These are phyloP conservation scores for Ustilaginoidea virens DNA, from an alignment of 2,329 filamentous ascomycete genomes.

Conservation along the genomic window DNA sequence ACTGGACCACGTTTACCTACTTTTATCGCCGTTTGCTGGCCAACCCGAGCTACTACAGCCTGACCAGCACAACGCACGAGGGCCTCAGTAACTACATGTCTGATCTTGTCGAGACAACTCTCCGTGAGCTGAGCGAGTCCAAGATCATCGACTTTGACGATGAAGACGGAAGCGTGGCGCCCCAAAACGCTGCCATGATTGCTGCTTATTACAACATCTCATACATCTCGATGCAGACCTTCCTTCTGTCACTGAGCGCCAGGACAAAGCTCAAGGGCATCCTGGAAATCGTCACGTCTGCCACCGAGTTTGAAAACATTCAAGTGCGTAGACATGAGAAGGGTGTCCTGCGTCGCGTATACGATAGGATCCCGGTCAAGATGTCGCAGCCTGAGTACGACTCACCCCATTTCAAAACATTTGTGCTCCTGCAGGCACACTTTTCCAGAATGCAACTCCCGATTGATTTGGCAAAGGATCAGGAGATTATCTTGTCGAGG, in stretches of 20 bases:
- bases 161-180: constrained; percentile 76
- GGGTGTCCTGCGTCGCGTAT: constrained; percentile 73
- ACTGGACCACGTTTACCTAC: constrained; percentile 97
- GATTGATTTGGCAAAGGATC: constrained; percentile 89
- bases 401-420: constrained; percentile 96
- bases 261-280: constrained; percentile 94
- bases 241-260: constrained; percentile 75
- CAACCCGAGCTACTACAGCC: constrained; percentile 91
- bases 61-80: constrained; percentile 79
- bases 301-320: constrained; percentile 89
- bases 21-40: constrained; percentile 90
- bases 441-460: constrained; percentile 96
- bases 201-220: constrained; percentile 98
- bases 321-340: constrained; percentile 92
- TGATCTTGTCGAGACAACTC: constrained; percentile 80
- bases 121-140: constrained; percentile 80
- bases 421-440: constrained; percentile 92
- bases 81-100: constrained; percentile 89
- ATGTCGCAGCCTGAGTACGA: constrained; percentile 77
- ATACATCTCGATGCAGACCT: constrained; percentile 98
- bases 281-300: constrained; percentile 90
- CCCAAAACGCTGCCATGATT: constrained; percentile 94
- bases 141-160: constrained; percentile 95
- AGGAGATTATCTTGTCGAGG: constrained; percentile 74
- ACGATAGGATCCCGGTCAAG: constrained; percentile 89